A percentile compares a stretch with the other conserved stretches of the same genome.
phyloP scores from a whole-genome alignment of 495 filamentous ascomycete species.

The Podospora anserina region DNA sequence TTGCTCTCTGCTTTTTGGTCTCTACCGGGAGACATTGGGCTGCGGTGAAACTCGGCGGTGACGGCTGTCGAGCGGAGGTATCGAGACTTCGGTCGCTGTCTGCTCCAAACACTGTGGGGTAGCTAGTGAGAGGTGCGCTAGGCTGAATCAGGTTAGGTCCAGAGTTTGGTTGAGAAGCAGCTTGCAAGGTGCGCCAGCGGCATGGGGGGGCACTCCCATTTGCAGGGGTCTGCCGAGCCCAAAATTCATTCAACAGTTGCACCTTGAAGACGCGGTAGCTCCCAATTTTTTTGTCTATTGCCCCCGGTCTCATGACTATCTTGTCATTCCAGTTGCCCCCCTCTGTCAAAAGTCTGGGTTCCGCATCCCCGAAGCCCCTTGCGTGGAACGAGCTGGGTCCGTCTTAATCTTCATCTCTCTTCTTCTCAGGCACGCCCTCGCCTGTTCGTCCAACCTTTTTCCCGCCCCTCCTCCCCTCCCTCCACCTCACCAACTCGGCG shows the following conservation, averaged over 20 bases:
- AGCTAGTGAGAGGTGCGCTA: conserved; percentile 19
- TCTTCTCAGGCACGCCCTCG: neutral
- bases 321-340: conserved; percentile 12
- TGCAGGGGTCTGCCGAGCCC: conserved; percentile 23
- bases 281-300: conserved; percentile 24
- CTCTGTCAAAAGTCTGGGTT: conserved; percentile 4
- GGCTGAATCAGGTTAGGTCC: conserved; percentile 20
- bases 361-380: conserved; percentile 5
- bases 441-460: conserved; percentile 1
- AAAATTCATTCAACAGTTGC: conserved; percentile 38
- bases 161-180: conserved; percentile 36
- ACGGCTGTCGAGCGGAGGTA: conserved; percentile 17
- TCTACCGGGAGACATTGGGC: neutral
- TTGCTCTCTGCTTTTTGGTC: no score
- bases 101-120: conserved; percentile 24
- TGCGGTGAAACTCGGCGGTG: neutral
- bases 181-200: conserved; percentile 16
- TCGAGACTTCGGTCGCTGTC: conserved; percentile 21
- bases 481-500: conserved; percentile 1
- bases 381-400: neutral
- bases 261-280: conserved; percentile 20
- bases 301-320: conserved; percentile 11
- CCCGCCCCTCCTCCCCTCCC: neutral
- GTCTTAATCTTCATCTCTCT: neutral
- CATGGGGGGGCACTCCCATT: conserved; percentile 20